A percentile compares a stretch with the other conserved stretches of the same genome.
These are phyloP conservation scores for Aspergillus hortae DNA, from an alignment of 2,329 filamentous ascomycete species.

Conservation along the genomic window DNA sequence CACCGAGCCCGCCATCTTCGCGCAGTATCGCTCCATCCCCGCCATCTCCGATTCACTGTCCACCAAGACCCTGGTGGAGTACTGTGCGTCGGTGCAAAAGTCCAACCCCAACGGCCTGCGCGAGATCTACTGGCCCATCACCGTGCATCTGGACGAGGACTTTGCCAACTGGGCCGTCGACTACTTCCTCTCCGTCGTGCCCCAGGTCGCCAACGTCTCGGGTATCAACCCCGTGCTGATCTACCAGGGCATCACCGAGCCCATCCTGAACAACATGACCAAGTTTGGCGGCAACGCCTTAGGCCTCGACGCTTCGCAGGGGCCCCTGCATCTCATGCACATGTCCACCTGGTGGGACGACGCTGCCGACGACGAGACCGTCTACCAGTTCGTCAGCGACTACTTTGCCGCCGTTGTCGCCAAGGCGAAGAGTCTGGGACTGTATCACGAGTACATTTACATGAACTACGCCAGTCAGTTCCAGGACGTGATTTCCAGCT, in stretches of 20 bases:
- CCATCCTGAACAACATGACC: slow-evolving; percentile 26
- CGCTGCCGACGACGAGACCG: slow-evolving; percentile 26
- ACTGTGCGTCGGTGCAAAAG: slow-evolving; percentile 31
- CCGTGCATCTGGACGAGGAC: slow-evolving; percentile 26
- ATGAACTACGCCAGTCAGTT: slow-evolving; percentile 47
- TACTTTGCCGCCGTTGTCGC: slow-evolving; percentile 14
- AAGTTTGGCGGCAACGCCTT: slow-evolving; percentile 13
- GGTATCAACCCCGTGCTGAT: slow-evolving; percentile 14
- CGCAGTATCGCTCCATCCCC: slow-evolving; percentile 32
- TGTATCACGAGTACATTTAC: slow-evolving; percentile 31
- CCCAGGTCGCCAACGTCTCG: not conserved
- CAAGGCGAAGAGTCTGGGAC: slow-evolving; percentile 17
- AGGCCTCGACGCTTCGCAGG: slow-evolving; percentile 1
- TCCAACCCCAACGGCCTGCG: slow-evolving; percentile 31
- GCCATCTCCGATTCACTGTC: slow-evolving; percentile 27
- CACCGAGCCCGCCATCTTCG: slow-evolving; percentile 33
- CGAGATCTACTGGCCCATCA: slow-evolving; percentile 31
- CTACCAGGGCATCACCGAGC: slow-evolving; percentile 31
- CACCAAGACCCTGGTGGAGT: slow-evolving; percentile 25
- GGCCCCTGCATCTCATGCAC: slow-evolving; percentile 20
- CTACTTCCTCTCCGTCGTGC: slow-evolving; percentile 1
- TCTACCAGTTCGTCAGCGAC: slow-evolving; percentile 21
- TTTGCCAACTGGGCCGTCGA: slow-evolving; percentile 19
- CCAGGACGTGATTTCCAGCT: slow-evolving; percentile 42
- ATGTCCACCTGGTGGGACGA: slow-evolving; percentile 30